Conservation (phyloP, 306 rosid species). For the Hippophae tibetana region DNA sequence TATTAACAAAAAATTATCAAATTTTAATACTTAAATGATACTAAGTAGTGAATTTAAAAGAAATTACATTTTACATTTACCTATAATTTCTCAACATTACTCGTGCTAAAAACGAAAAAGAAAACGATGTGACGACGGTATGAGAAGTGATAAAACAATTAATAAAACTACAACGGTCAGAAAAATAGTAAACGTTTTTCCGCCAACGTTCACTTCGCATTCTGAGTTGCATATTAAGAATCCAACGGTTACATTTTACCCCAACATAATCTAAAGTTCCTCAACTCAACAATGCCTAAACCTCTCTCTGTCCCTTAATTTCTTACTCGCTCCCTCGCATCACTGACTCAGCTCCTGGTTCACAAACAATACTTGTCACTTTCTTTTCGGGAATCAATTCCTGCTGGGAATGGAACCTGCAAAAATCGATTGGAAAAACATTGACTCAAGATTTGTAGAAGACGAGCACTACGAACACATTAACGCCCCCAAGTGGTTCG, state of each 20-base stretch:
- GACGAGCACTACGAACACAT: conserved; percentile 72
- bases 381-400: not conserved
- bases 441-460: conserved; percentile 70
- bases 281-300: not conserved
- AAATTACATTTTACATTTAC: too few species aligned
- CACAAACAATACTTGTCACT: not conserved
- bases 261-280: conserved; percentile 7
- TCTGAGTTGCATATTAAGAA: not conserved
- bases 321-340: conserved; percentile 7
- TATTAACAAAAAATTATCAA: too few species aligned
- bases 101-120: too few species aligned
- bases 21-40: too few species aligned
- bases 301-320: conserved; percentile 5
- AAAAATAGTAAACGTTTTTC: not conserved
- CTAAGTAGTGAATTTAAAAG: too few species aligned
- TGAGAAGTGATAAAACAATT: too few species aligned
- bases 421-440: conserved; percentile 80
- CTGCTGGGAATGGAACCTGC: conserved; percentile 69
- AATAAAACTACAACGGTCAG: conserved; percentile 60
- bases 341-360: conserved; percentile 2
- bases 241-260: conserved; percentile 42
- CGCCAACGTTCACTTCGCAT: conserved; percentile 32
- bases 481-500: conserved; percentile 91
- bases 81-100: too few species aligned
- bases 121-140: too few species aligned